Base-by-base conservation (phyloP, 768 basidiomycete species). In the Thelephora aurantiotincta region DNA sequence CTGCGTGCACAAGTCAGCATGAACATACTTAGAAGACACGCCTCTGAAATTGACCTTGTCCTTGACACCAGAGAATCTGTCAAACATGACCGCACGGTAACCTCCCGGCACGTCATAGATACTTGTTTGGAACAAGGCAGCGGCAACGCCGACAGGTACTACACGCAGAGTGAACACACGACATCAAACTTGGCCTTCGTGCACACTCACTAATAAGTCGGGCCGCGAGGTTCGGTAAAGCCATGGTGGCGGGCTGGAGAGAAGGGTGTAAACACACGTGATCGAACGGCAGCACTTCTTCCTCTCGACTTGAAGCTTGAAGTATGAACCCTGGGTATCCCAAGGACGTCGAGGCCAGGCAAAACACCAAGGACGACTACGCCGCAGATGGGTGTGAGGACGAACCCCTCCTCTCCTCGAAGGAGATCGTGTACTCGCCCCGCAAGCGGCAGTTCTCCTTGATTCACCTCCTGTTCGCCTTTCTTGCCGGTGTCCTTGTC, bases 11-110 rank as follows among this genome's bases (percentile, higher is more conserved):
- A n/a, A 18, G 20, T 50, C 50, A 47, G 48, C 43, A 46, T 45
- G 38, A 5, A 14, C 16, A 14, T 14, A 1, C 14, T 41, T 18
- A 41, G 4, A 14, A 11, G 38, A n/a, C 7, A 41, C 9, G 14
- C 14, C 9, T 2, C 3, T 41, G 9, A 22, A 14, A 14, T 73
- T 47, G 52, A 86, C 92, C 71, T 74, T 65, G 59, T 82, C 72
- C 65, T 82, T 81, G 44, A 96, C 93, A 58, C 92, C 93, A 42
- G 84, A 76, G 62, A 99, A 97, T 57, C 94, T 75, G 66, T 98
- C 94, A 67, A 99, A 98, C 84, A 98, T 93, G 54, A 99, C 93
- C 34, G 93, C 93, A 49, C 86, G 74, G 66, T 81, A 91, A 37
- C 93, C 93, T 55, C 93, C 75, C 9, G 76, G 76, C 38, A 78